Conservation (phyloP, 768 basidiomycete species). For the Rhodocollybia butyracea region DNA sequence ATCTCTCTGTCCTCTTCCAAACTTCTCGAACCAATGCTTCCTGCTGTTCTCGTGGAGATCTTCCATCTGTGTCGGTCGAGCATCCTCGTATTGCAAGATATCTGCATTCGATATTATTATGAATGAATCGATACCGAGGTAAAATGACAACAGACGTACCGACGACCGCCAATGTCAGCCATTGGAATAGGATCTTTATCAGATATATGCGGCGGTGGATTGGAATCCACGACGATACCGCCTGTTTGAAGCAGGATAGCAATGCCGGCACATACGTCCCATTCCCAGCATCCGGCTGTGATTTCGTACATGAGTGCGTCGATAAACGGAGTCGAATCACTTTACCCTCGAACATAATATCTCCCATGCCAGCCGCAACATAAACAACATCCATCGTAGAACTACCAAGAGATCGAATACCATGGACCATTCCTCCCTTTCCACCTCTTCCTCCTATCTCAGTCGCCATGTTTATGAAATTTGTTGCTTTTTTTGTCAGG, state of each 20-base stretch:
- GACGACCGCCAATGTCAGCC: constrained; percentile 18
- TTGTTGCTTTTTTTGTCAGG: constrained; percentile 18
- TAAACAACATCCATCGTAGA: constrained; percentile 23
- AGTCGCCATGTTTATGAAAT: constrained; percentile 23
- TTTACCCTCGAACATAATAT: constrained; percentile 26
- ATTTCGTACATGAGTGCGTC: too few species aligned
- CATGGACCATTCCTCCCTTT: constrained; percentile 23
- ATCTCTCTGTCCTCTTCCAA: constrained; percentile 22
- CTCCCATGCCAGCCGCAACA: constrained; percentile 18
- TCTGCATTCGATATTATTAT: neutral
- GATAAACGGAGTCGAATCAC: too few species aligned
- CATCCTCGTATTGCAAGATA: constrained; percentile 22
- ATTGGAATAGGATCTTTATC: constrained; percentile 18
- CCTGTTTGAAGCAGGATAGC: constrained; percentile 24
- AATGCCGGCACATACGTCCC: constrained; percentile 22
- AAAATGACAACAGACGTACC: constrained; percentile 4
- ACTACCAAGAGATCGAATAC: constrained; percentile 22
- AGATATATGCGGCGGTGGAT: constrained; percentile 14
- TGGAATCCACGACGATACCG: constrained; percentile 21
- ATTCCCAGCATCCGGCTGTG: constrained; percentile 26
- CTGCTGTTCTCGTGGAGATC: constrained; percentile 17
- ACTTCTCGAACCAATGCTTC: constrained; percentile 20
- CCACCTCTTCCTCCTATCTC: constrained; percentile 20
- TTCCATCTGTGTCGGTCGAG: constrained; percentile 15
- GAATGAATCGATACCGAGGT: neutral